Evolutionary conservation across 805 yeast species (phyloP), one percentile per base, ranked within the genome.

Genomic region (Pichia membranifaciens): DNA sequence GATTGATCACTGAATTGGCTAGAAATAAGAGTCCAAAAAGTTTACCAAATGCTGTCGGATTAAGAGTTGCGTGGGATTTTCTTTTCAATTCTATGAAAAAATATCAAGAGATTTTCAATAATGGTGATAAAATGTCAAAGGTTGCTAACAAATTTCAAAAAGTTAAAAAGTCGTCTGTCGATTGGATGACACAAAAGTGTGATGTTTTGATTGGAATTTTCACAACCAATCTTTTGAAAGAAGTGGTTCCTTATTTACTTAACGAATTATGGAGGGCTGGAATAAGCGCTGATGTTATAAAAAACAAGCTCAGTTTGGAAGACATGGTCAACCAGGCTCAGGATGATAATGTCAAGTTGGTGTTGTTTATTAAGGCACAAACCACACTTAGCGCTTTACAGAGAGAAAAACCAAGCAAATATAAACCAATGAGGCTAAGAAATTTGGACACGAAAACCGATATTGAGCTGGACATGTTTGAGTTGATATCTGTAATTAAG

Each of bases 141-240:
- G 25, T 41, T 1, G 45, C 43, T 10, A 40, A 40, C 17, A 71
- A 72, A 48, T 69, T 62, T 49, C 56, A 67, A 33, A 60, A 57
- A 13, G 55, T 56, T 32, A 73, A 73, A 34, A 38, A 50, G 15
- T 12, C 48, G 21, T 52, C 48, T 25, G 52, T 55, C 13, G 41
- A 44, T 5, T 78, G 81, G 84, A 69, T 62, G 45, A 73, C 79
- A 4, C 71, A 74, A 31, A 72, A 95, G 54, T 89, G 96, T 63
- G 91, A 88, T 57, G 95, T 90, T 1, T 64, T 93, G 25, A 79
- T 93, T 6, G 76, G 93, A 0, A 76, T 91, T 53, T 75, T 84
- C 50, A 77, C 83, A 18, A 75, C 75, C 31, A 65, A 77, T 1
- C 66, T 76, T 17, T 64, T 87, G 50, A 72, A 73, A 20, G 78